phyloP scores from a whole-genome alignment of 768 basidiomycete species.

The Lepiota venenata region DNA sequence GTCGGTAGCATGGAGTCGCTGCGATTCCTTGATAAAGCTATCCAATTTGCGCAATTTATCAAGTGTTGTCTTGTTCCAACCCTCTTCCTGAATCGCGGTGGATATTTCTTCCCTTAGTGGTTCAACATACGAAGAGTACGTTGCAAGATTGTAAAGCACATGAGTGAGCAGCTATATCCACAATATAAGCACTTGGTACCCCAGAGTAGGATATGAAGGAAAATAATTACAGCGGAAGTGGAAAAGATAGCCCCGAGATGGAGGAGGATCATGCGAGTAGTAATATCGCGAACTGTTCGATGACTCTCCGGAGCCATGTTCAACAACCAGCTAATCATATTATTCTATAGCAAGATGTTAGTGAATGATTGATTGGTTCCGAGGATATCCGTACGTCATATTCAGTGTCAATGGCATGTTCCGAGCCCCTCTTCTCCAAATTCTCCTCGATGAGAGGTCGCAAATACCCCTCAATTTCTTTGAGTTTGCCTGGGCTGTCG shows the following conservation, averaged over 20 bases:
- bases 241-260: slow-evolving; percentile 38
- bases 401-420: neutral
- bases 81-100: slow-evolving; percentile 27
- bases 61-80: slow-evolving; percentile 21
- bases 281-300: slow-evolving; percentile 22
- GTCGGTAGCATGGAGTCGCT: neutral
- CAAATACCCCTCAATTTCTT: slow-evolving; percentile 1
- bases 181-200: too few species aligned
- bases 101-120: slow-evolving; percentile 42
- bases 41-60: slow-evolving; percentile 11
- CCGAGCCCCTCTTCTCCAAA: neutral
- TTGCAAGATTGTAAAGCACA: slow-evolving; percentile 34
- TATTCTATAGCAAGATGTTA: slow-evolving; percentile 24
- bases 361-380: too few species aligned
- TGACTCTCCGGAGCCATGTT: slow-evolving; percentile 25
- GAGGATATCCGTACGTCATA: neutral
- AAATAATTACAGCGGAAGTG: slow-evolving; percentile 30
- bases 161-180: slow-evolving; percentile 31
- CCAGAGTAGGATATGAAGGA: neutral
- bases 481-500: neutral
- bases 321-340: slow-evolving; percentile 36
- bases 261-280: slow-evolving; percentile 27
- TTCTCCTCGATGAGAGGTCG: slow-evolving; percentile 8
- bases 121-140: slow-evolving; percentile 25
- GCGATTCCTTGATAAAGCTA: slow-evolving; percentile 14